These are phyloP conservation scores for Fonsecaea pugnacius DNA, from an alignment of 2,329 filamentous ascomycete species.

Conservation along the genomic window DNA sequence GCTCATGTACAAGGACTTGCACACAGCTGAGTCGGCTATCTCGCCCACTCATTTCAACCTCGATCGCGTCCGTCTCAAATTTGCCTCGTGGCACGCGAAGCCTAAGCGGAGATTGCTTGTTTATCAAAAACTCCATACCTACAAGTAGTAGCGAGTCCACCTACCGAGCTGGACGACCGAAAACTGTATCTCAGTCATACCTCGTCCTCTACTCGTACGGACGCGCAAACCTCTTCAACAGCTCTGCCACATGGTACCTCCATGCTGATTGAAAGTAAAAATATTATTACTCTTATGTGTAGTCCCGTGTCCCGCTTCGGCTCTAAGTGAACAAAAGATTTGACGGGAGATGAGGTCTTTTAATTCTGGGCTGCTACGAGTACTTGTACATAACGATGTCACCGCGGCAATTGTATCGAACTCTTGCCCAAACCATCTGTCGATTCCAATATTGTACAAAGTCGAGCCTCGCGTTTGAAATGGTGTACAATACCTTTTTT, in stretches of 20 bases:
- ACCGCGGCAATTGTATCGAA: neutral
- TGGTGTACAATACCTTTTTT: constrained; percentile 20
- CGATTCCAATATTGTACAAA: constrained; percentile 13
- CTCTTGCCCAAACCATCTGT: neutral
- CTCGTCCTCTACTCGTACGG: neutral
- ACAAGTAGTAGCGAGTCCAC: neutral
- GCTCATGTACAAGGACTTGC: neutral
- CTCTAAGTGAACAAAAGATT: neutral
- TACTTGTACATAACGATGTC: neutral
- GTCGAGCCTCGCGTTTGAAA: constrained; percentile 1
- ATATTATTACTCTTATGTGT: too few relatives aligned
- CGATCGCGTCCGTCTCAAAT: constrained; percentile 7
- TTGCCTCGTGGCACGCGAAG: constrained; percentile 9
- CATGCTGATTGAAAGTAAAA: too few relatives aligned
- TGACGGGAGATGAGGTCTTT: constrained; percentile 2
- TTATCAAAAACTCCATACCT: constrained; percentile 8
- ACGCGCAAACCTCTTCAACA: neutral
- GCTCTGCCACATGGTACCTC: constrained; percentile 11
- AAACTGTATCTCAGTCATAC: neutral
- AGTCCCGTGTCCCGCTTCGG: too few relatives aligned
- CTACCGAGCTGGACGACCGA: neutral
- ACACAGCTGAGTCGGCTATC: constrained; percentile 1
- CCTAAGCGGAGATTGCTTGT: constrained; percentile 20
- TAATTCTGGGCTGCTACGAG: neutral
- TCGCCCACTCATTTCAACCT: neutral